Base-by-base conservation (phyloP, 768 basidiomycete genomes). In the Gelatoporia subvermispora region DNA sequence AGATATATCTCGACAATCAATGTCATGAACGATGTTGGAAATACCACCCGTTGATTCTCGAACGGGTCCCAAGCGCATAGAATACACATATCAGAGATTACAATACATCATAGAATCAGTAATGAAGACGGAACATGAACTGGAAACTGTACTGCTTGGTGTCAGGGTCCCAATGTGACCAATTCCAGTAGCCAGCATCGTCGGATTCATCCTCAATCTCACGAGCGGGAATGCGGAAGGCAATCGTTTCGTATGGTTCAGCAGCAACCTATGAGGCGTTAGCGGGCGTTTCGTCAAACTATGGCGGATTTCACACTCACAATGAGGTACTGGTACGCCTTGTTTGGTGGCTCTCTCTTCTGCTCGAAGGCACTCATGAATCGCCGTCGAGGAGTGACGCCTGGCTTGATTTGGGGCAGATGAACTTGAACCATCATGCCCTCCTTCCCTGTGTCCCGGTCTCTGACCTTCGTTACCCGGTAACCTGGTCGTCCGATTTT, bases 141-240 rank as follows among this genome's bases (percentile, higher is more conserved):
- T 96, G 94, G 75, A 95, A 94, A 65, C 85, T 91, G 67, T 93
- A 95, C 68, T 96, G 93, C 69, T 97, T 97, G 44, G 93, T 95
- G 65, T 99, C 95, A n/a, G 89, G 83, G 65, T 98, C 96, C 96
- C 95, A 98, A 62, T 97, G 90, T 35, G 94, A 94, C 96, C 96
- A 99, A 59, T 90, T 91, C 88, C 88, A 93, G 56, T 85, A 89
- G 15, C 85, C 85, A 23, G 86, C 88, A 58, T 94, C 92, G 51
- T 92, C 86, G 40, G 88, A 80, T 61, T 93, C 92, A 59, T 95
- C 92, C 68, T 98, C 94, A 52, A 99, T 94, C 68, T 98, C 94
- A 43, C 91, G 82, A 21, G 96, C 89, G 40, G 95, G 96, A 61
- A 99, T 93, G 16, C 94, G 90, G 76, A 98, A 98, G n/a, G 93